These are phyloP conservation scores for Byssothecium circinans DNA, from an alignment of 2,329 filamentous ascomycete species.

Conservation along the genomic window DNA sequence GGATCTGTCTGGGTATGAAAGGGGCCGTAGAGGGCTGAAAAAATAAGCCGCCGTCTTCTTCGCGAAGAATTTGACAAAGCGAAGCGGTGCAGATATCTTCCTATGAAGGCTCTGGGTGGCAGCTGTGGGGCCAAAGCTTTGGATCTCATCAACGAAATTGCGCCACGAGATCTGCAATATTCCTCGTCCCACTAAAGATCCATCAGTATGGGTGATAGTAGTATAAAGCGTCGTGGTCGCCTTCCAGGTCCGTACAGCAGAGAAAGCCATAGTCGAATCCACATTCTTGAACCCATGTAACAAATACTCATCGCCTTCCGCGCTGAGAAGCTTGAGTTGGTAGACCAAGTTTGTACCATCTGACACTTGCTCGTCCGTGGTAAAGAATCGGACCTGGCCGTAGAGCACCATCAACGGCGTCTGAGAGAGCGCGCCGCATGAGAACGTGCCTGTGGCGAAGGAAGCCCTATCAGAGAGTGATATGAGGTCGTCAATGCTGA, in stretches of 20 bases:
- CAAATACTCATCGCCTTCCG: constrained; percentile 55
- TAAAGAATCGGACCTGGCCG: constrained; percentile 62
- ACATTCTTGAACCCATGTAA: constrained; percentile 67
- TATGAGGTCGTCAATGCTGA: constrained; percentile 52
- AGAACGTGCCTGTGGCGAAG: no score
- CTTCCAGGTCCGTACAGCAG: constrained; percentile 59
- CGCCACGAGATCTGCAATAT: constrained; percentile 58
- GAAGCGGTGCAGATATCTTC: no score
- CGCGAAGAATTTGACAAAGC: no score
- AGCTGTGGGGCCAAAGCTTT: constrained; percentile 52
- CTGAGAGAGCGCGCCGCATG: no score
- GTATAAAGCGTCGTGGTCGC: constrained; percentile 66
- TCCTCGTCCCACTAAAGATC: constrained; percentile 58
- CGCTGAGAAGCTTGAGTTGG: constrained; percentile 62
- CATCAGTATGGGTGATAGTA: constrained; percentile 52
- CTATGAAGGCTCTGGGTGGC: constrained; percentile 47
- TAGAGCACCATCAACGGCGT: constrained; percentile 56
- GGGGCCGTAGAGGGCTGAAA: no score
- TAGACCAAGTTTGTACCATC: constrained; percentile 64
- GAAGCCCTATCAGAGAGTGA: constrained; percentile 49
- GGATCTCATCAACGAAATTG: constrained; percentile 59
- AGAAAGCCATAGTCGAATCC: constrained; percentile 61
- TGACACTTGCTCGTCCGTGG: constrained; percentile 54
- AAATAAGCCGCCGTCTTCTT: no score
- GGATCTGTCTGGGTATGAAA: no score